Percentiles rank a stretch among this genome's conserved stretches.
Evolutionary conservation across 805 yeast genomes (phyloP).

Genomic region (Yarrowia sp.): DNA sequence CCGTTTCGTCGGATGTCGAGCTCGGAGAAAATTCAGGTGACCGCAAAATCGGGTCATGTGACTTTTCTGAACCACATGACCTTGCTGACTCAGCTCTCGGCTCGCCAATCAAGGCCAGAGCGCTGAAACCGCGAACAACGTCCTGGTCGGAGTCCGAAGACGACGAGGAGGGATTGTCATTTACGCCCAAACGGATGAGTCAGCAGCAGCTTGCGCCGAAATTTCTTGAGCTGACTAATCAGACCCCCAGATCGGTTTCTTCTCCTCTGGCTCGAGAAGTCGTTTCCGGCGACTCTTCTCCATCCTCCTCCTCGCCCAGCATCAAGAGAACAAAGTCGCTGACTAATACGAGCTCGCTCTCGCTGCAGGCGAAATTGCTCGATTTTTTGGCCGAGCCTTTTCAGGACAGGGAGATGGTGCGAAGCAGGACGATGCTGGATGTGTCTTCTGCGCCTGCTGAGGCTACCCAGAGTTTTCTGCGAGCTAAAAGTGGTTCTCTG

Average conservation of each 20-base stretch:
- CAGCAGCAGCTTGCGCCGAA: slow-evolving; percentile 4
- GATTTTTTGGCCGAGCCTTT: slow-evolving; percentile 38
- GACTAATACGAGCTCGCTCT: slow-evolving; percentile 1
- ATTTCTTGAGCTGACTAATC: not conserved
- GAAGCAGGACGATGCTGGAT: slow-evolving; percentile 18
- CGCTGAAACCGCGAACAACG: not conserved
- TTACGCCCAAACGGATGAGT: slow-evolving; percentile 15
- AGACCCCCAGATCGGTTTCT: not conserved
- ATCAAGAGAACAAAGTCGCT: not conserved
- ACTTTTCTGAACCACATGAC: not conserved
- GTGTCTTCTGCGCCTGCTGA: not conserved
- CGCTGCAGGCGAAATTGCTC: slow-evolving; percentile 32
- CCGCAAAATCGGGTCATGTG: not conserved
- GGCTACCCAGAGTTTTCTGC: too few relatives aligned
- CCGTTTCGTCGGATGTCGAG: not conserved
- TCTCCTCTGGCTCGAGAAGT: not conserved
- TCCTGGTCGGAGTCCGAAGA: slow-evolving; percentile 20
- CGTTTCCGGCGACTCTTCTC: not conserved
- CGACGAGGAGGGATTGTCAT: slow-evolving; percentile 20
- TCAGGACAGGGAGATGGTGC: slow-evolving; percentile 30
- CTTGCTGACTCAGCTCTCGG: not conserved
- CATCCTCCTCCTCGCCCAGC: not conserved
- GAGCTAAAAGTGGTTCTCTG: too few relatives aligned
- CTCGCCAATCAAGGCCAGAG: not conserved
- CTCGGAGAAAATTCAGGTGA: not conserved